Conservation (phyloP, 345 rosid species). For the Limnanthes douglasii region DNA sequence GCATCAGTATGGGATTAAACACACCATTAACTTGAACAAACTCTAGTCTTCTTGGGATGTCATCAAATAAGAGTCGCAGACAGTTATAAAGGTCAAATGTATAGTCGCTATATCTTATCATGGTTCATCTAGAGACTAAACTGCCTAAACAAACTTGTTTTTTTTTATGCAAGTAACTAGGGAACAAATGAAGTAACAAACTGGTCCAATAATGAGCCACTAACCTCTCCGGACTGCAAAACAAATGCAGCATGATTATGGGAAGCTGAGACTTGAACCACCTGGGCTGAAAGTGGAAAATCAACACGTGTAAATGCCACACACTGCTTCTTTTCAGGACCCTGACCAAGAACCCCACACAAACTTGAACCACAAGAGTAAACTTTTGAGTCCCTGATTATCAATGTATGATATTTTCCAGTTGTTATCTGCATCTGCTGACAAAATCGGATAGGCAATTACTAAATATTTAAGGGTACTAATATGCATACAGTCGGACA, state of each 20-base stretch:
- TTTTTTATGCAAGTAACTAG: not conserved
- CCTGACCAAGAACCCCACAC: conserved; percentile 91
- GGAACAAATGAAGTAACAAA: not conserved
- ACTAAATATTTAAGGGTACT: no score
- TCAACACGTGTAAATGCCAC: conserved; percentile 61
- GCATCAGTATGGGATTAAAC: no score
- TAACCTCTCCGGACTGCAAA: conserved; percentile 84
- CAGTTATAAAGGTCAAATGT: no score
- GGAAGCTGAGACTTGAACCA: conserved; percentile 81
- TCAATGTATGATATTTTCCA: conserved; percentile 80
- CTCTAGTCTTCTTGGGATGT: no score
- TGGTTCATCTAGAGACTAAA: no score
- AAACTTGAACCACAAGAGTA: conserved; percentile 90
- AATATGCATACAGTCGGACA: no score
- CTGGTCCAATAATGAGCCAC: conserved; percentile 6
- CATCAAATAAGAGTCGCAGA: no score
- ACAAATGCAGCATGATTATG: conserved; percentile 86
- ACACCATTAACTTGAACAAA: no score
- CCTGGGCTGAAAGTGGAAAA: conserved; percentile 45
- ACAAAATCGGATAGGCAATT: conserved; percentile 9
- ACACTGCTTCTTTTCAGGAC: conserved; percentile 82
- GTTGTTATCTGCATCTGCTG: conserved; percentile 92
- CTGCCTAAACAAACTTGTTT: no score
- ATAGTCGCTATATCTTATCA: no score
- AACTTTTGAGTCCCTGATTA: conserved; percentile 67